Conservation (phyloP, 2,329 filamentous ascomycete genomes). For the Diplodia scrobiculata region DNA sequence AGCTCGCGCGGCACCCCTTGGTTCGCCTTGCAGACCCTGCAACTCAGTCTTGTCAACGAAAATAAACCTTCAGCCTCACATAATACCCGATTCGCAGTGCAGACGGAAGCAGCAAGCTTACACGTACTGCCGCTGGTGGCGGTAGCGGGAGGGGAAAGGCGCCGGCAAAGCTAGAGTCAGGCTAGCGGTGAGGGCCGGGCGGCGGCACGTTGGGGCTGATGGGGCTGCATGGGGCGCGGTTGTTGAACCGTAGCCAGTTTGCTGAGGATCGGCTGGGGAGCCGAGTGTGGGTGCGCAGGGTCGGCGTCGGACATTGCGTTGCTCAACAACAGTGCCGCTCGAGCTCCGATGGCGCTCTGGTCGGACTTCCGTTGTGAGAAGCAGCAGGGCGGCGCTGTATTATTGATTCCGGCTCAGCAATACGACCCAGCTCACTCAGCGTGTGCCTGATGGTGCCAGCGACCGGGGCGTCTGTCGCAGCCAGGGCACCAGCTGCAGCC, state of each 20-base stretch:
- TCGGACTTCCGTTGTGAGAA: slow-evolving; percentile 3
- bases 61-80: slow-evolving; percentile 10
- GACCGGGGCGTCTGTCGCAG: neutral
- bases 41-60: slow-evolving; percentile 1
- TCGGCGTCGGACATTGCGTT: slow-evolving; percentile 27
- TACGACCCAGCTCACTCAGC: slow-evolving; percentile 23
- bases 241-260: slow-evolving; percentile 23
- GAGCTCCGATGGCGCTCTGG: slow-evolving; percentile 19
- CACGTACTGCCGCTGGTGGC: neutral
- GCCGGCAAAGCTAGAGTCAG: slow-evolving; percentile 7
- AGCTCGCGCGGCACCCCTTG: neutral
- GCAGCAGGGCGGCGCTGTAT: neutral
- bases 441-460: neutral
- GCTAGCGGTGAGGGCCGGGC: slow-evolving; percentile 28
- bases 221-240: slow-evolving; percentile 21
- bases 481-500: slow-evolving; percentile 14
- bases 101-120: neutral
- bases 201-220: slow-evolving; percentile 28
- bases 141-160: neutral
- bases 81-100: slow-evolving; percentile 11
- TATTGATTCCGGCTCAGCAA: neutral
- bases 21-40: slow-evolving; percentile 14
- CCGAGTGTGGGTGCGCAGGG: slow-evolving; percentile 20
- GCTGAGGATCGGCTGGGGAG: slow-evolving; percentile 28
- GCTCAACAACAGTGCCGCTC: slow-evolving; percentile 23